Evolutionary conservation across 2,329 filamentous ascomycete species (phyloP).

Genomic region (Penicillium sp.): DNA sequence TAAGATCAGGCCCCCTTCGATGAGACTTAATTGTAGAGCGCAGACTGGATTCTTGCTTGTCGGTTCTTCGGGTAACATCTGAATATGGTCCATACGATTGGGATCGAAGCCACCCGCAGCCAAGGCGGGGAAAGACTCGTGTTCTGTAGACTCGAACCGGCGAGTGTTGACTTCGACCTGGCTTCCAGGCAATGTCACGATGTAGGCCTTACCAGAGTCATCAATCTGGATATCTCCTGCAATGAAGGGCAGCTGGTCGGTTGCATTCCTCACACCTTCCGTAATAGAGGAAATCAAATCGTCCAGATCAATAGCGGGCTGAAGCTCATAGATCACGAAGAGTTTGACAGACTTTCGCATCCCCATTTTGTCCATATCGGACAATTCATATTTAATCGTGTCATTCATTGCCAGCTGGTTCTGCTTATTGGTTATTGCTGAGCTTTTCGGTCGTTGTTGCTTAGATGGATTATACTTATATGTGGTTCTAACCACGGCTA

Average conservation of each 20-base stretch:
- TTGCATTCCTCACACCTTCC: conserved; percentile 21
- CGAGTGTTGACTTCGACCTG: conserved; percentile 8
- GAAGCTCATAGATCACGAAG: conserved; percentile 21
- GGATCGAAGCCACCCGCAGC: conserved; percentile 12
- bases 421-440: not conserved
- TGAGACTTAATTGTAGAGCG: conserved; percentile 21
- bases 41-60: conserved; percentile 13
- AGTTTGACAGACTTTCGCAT: conserved; percentile 20
- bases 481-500: not conserved
- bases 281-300: conserved; percentile 13
- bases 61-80: conserved; percentile 12
- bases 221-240: conserved; percentile 17
- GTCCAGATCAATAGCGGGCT: conserved; percentile 6
- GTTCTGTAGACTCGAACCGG: conserved; percentile 8
- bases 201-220: conserved; percentile 14
- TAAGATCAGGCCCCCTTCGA: conserved; percentile 21
- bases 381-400: conserved; percentile 18
- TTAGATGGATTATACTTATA: not conserved
- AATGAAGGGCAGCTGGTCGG: conserved; percentile 19
- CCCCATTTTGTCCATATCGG: conserved; percentile 22
- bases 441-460: not conserved
- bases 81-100: conserved; percentile 7
- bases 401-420: not conserved
- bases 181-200: conserved; percentile 6
- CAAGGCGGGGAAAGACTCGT: conserved; percentile 12